Conservation (phyloP, 352 stramenopile genomes). For the Paralagenidium karlingii region DNA sequence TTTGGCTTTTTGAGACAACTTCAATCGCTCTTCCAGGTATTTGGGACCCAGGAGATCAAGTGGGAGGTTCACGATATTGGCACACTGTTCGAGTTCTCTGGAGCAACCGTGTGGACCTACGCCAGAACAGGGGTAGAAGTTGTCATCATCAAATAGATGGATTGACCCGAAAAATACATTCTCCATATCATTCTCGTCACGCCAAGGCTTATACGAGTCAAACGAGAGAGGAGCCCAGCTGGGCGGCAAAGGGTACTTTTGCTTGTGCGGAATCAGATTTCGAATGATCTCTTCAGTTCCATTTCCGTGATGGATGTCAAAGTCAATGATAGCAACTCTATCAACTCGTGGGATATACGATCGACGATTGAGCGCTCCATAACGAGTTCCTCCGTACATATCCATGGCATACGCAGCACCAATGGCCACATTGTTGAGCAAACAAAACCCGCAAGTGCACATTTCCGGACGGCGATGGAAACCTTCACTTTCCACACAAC, state of each 20-base stretch:
- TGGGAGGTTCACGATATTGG: constrained; percentile 44
- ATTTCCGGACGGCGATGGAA: constrained; percentile 39
- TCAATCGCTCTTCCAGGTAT: constrained; percentile 42
- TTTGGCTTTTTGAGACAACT: constrained; percentile 39
- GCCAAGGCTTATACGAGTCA: constrained; percentile 54
- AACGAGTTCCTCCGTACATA: constrained; percentile 21
- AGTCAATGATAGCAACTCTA: constrained; percentile 47
- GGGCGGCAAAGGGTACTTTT: constrained; percentile 45
- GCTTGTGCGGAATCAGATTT: constrained; percentile 42
- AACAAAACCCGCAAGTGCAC: constrained; percentile 50
- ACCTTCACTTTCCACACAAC: constrained; percentile 33
- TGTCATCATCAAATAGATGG: constrained; percentile 44
- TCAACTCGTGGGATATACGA: constrained; percentile 20
- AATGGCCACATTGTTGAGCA: constrained; percentile 63
- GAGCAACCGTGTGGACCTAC: constrained; percentile 29
- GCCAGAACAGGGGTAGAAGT: constrained; percentile 52
- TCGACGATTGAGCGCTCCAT: too few relatives aligned
- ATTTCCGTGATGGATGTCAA: constrained; percentile 59
- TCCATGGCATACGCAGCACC: constrained; percentile 39
- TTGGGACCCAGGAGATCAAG: constrained; percentile 31
- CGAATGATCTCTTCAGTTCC: constrained; percentile 52
- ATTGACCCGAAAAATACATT: constrained; percentile 60
- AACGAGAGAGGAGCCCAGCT: constrained; percentile 48
- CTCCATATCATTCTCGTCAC: constrained; percentile 38
- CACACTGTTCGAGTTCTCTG: constrained; percentile 21